Evolutionary conservation across 148 eudicot genomes (phyloP).

Genomic region (Oxyria digyna): DNA sequence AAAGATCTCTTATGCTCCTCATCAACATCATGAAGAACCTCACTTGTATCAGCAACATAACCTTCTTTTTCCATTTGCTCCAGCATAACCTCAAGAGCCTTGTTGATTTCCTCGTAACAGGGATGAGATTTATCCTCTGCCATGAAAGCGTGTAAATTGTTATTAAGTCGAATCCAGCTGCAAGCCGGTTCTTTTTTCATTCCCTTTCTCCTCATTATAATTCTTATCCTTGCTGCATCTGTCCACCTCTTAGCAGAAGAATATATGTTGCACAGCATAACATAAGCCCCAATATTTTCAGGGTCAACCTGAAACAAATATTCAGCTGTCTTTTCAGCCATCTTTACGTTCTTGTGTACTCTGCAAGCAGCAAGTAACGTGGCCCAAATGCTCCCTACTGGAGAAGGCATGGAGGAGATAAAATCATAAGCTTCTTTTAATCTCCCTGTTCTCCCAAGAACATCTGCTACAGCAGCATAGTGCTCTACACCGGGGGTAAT

Average conservation of each 20-base stretch:
- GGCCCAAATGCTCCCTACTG: slow-evolving; percentile 31
- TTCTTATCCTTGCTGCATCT: slow-evolving; percentile 32
- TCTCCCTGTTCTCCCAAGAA: slow-evolving; percentile 26
- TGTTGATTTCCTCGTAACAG: slow-evolving; percentile 28
- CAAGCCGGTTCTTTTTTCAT: slow-evolving; percentile 37
- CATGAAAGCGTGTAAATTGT: slow-evolving; percentile 38
- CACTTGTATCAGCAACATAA: slow-evolving; percentile 43
- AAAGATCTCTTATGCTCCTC: slow-evolving; percentile 41
- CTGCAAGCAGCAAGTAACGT: slow-evolving; percentile 33
- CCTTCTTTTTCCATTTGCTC: slow-evolving; percentile 57
- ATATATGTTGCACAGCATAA: slow-evolving; percentile 29
- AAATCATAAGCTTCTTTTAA: slow-evolving; percentile 21
- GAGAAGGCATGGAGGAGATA: slow-evolving; percentile 23
- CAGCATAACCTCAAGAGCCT: slow-evolving; percentile 28
- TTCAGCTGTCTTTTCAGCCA: slow-evolving; percentile 28
- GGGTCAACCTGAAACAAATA: slow-evolving; percentile 26
- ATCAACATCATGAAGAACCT: slow-evolving; percentile 50
- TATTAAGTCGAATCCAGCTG: slow-evolving; percentile 24
- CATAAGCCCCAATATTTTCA: slow-evolving; percentile 28
- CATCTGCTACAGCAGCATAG: slow-evolving; percentile 28
- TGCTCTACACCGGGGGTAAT: slow-evolving; percentile 30
- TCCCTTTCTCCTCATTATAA: slow-evolving; percentile 24
- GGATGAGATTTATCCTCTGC: slow-evolving; percentile 76
- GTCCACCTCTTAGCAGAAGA: slow-evolving; percentile 33
- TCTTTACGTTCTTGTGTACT: slow-evolving; percentile 17